Evolutionary conservation across 2,329 filamentous ascomycete species (phyloP).

Genomic region (Fusarium sp.): DNA sequence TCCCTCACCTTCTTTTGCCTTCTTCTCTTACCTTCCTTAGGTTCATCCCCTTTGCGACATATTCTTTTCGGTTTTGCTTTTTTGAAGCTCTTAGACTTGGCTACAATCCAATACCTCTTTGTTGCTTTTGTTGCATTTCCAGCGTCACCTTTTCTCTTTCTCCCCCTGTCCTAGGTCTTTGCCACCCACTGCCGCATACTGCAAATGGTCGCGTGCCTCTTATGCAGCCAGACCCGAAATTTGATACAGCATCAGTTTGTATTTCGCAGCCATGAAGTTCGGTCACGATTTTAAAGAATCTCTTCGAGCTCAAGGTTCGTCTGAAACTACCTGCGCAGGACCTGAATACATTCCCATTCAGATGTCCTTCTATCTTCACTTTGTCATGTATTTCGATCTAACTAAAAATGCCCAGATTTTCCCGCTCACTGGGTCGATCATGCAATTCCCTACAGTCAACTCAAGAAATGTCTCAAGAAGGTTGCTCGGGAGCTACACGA

Average conservation of each 20-base stretch:
- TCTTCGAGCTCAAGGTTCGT: conserved; percentile 70
- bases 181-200: conserved; percentile 22
- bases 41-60: not conserved
- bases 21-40: not conserved
- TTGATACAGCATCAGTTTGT: conserved; percentile 13
- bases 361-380: not conserved
- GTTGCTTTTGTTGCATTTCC: not conserved
- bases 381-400: not conserved
- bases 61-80: not conserved
- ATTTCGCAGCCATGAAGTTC: conserved; percentile 78
- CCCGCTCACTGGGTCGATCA: conserved; percentile 78
- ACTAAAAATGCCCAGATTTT: conserved; percentile 64
- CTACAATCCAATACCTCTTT: not conserved
- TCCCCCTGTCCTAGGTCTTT: conserved; percentile 6
- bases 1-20: not conserved
- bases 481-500: conserved; percentile 77
- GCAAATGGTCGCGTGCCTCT: conserved; percentile 42
- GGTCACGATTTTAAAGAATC: conserved; percentile 80
- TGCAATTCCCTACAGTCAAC: conserved; percentile 84
- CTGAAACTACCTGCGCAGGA: not conserved
- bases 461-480: conserved; percentile 91
- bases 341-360: not conserved
- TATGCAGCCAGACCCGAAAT: conserved; percentile 28
- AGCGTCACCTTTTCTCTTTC: conserved; percentile 12
- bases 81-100: not conserved